phyloP scores from a whole-genome alignment of 495 filamentous ascomycete genomes.

The Ascodesmis nigricans region DNA sequence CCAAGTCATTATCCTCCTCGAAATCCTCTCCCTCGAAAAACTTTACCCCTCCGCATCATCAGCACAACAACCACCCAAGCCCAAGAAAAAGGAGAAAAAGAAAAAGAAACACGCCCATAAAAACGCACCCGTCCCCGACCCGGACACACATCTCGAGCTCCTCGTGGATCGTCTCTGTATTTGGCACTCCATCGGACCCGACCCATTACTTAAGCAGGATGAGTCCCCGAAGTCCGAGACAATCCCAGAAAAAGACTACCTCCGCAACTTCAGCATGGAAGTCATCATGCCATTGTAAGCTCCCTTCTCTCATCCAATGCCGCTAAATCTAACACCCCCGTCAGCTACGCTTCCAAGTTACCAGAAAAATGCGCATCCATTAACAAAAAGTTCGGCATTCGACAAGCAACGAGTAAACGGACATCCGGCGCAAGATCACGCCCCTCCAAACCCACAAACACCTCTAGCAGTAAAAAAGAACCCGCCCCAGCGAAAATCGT shows the following conservation, averaged over 20 bases:
- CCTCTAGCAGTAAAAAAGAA: neutral
- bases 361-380: slow-evolving; percentile 59
- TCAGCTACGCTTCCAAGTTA: slow-evolving; percentile 55
- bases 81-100: slow-evolving; percentile 17
- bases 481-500: neutral
- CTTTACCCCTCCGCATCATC: too few relatives aligned
- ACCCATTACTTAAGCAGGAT: slow-evolving; percentile 31
- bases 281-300: slow-evolving; percentile 79
- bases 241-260: slow-evolving; percentile 30
- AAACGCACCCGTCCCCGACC: slow-evolving; percentile 29
- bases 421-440: neutral
- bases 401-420: slow-evolving; percentile 24
- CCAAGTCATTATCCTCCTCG: slow-evolving; percentile 75
- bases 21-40: slow-evolving; percentile 57
- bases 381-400: slow-evolving; percentile 70
- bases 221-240: slow-evolving; percentile 26
- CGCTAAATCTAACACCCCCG: slow-evolving; percentile 11
- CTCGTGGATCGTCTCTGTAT: slow-evolving; percentile 83
- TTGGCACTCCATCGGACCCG: slow-evolving; percentile 66
- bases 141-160: slow-evolving; percentile 50
- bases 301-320: neutral
- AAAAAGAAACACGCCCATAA: slow-evolving; percentile 23
- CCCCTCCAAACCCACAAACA: neutral
- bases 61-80: slow-evolving; percentile 24
- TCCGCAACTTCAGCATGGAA: slow-evolving; percentile 70